phyloP scores from a whole-genome alignment of 1,139 yeast genomes.

The Sugiyamaella japonica region DNA sequence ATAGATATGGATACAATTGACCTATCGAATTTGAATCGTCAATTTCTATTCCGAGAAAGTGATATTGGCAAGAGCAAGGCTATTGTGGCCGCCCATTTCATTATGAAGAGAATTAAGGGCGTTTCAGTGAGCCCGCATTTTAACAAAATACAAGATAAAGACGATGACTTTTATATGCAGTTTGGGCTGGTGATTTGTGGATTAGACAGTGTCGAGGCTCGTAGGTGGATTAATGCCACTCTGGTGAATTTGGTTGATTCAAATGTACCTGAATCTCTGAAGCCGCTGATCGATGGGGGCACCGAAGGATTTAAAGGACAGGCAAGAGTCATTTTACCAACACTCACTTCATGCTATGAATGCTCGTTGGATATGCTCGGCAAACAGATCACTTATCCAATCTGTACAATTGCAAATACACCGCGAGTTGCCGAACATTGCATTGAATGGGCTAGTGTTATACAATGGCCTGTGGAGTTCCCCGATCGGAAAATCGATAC shows the following conservation, averaged over 20 bases:
- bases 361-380: constrained; percentile 81
- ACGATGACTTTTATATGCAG: constrained; percentile 60
- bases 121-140: constrained; percentile 58
- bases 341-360: constrained; percentile 86
- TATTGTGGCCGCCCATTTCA: constrained; percentile 66
- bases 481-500: constrained; percentile 57
- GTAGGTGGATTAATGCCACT: constrained; percentile 87
- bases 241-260: constrained; percentile 61
- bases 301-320: constrained; percentile 96
- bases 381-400: constrained; percentile 73
- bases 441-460: constrained; percentile 83
- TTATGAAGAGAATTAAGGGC: constrained; percentile 50
- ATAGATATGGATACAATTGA: constrained; percentile 97
- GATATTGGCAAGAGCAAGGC: constrained; percentile 88
- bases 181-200: constrained; percentile 84
- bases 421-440: constrained; percentile 95
- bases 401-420: constrained; percentile 92
- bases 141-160: constrained; percentile 72
- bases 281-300: constrained; percentile 93
- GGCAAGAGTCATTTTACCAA: constrained; percentile 81
- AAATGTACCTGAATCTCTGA: constrained; percentile 53
- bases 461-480: constrained; percentile 66
- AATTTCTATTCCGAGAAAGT: constrained; percentile 68
- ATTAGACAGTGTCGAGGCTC: constrained; percentile 83
- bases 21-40: constrained; percentile 84